Base-by-base conservation (phyloP, 225 moss, liverwort and hornwort species). In the Lunularia cruciata region DNA sequence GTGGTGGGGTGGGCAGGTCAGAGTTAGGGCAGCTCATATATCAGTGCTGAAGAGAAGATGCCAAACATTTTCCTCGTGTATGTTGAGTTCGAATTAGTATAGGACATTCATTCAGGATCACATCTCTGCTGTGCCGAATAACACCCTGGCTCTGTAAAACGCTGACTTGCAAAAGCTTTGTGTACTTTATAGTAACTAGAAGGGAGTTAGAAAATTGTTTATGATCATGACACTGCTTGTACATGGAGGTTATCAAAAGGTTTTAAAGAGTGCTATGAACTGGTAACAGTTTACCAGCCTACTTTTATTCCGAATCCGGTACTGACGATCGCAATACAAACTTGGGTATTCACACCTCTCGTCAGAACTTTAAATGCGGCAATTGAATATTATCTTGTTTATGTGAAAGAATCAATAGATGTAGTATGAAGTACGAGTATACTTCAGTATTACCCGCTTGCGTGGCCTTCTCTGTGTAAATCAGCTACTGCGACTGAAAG, bases 51-150 rank as follows among this genome's bases (percentile, higher is more conserved):
- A 67, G 33, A 68, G 39, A 62, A 72, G 35, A 73, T 63, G 58
- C 48, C 37, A 62, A 51, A 72, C 61, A 57, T 47, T 70, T 60
- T 73, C 51, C 69, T 66, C 60, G 42, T 67, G 63, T 76, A 57
- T 34, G 47, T 62, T 30, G 63, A 59, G 63, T 52, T 55, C 49
- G 54, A 53, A 38, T 62, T 81, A 81, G 81, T 30, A 52, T 74
- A 81, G 81, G 59, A 76, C 73, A 77, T 81, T 81, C 69, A 80
- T 81, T 73, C 69, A 77, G 65, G 73, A 47, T 74, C 58, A 71
- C 67, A 63, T 42, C 73, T 76, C 76, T 77, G 70, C 76, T 59
- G 49, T 58, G 35, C 59, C 55, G 67, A 68, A 73, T 43, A 65
- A 57, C 53, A 60, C 47, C 70, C 42, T 69, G 53, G 76, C 68